A percentile compares a stretch with the other conserved stretches of the same genome.
Conservation (phyloP, 768 basidiomycete species). For the Lactarius quietus region DNA sequence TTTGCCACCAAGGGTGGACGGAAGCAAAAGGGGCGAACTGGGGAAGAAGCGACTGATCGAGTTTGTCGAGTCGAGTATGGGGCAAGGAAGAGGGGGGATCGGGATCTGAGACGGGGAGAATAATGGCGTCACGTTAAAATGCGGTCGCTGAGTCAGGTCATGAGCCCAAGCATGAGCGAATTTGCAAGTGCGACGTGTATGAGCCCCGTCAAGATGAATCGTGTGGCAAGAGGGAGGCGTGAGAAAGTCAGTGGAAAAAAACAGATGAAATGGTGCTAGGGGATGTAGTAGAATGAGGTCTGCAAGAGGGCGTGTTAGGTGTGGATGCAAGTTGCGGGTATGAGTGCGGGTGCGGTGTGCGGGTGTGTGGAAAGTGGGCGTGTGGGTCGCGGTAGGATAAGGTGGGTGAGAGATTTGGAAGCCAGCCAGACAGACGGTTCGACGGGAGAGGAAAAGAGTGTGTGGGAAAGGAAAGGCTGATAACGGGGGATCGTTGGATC, state of each 20-base stretch:
- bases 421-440: not conserved
- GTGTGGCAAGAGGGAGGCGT: slow-evolving; percentile 23
- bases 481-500: slow-evolving; percentile 19
- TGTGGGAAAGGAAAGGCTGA: slow-evolving; percentile 24
- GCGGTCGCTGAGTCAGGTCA: slow-evolving; percentile 20
- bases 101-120: slow-evolving; percentile 20
- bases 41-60: not conserved
- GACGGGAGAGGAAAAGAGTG: slow-evolving; percentile 6
- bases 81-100: slow-evolving; percentile 23
- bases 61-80: slow-evolving; percentile 4
- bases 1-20: slow-evolving; percentile 9
- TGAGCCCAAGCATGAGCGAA: slow-evolving; percentile 7
- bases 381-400: not conserved
- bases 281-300: not conserved
- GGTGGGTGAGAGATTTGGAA: slow-evolving; percentile 5
- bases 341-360: not conserved
- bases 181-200: slow-evolving; percentile 21
- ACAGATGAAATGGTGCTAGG: slow-evolving; percentile 7
- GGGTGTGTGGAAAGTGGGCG: not conserved
- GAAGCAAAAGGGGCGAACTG: slow-evolving; percentile 9
- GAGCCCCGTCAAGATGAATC: slow-evolving; percentile 17
- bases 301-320: too few relatives aligned
- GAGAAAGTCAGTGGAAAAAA: slow-evolving; percentile 16
- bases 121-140: slow-evolving; percentile 21
- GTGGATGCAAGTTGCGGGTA: not conserved